phyloP scores from a whole-genome alignment of 1,139 yeast species.

The Saccharomyces hybrid region DNA sequence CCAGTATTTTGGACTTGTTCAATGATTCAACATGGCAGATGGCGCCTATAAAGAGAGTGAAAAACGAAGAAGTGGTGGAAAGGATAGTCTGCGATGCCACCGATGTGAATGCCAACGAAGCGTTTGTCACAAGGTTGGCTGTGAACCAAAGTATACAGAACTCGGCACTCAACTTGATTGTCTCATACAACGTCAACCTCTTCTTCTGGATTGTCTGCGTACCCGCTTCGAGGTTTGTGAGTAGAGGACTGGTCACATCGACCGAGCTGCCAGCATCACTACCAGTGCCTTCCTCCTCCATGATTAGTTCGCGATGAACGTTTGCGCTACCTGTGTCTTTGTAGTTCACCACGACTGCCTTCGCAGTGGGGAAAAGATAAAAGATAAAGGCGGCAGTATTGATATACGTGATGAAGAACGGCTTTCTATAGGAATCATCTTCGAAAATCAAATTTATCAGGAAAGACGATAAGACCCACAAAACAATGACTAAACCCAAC shows the following conservation, averaged over 20 bases:
- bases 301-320: constrained; percentile 18
- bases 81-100: constrained; percentile 88
- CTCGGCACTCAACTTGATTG: constrained; percentile 58
- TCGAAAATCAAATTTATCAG: constrained; percentile 64
- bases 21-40: constrained; percentile 60
- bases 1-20: constrained; percentile 54
- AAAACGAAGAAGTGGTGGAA: constrained; percentile 82
- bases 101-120: constrained; percentile 73
- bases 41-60: constrained; percentile 74
- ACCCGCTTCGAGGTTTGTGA: constrained; percentile 15
- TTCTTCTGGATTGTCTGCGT: constrained; percentile 2
- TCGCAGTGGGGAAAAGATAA: constrained; percentile 59
- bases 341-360: constrained; percentile 26
- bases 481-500: constrained; percentile 60
- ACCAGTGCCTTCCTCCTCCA: constrained; percentile 16
- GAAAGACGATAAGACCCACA: constrained; percentile 83
- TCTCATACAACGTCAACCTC: constrained; percentile 35
- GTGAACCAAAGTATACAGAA: constrained; percentile 81
- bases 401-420: constrained; percentile 81
- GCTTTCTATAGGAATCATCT: constrained; percentile 64
- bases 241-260: constrained; percentile 20
- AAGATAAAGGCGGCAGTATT: constrained; percentile 76
- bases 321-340: constrained; percentile 23
- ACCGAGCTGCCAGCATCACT: constrained; percentile 3
- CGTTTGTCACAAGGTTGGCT: constrained; percentile 80